A percentile compares a stretch with the other conserved stretches of the same genome.
Evolutionary conservation across 352 stramenopile species (phyloP).

Genomic region (Phytophthora kernoviae): DNA sequence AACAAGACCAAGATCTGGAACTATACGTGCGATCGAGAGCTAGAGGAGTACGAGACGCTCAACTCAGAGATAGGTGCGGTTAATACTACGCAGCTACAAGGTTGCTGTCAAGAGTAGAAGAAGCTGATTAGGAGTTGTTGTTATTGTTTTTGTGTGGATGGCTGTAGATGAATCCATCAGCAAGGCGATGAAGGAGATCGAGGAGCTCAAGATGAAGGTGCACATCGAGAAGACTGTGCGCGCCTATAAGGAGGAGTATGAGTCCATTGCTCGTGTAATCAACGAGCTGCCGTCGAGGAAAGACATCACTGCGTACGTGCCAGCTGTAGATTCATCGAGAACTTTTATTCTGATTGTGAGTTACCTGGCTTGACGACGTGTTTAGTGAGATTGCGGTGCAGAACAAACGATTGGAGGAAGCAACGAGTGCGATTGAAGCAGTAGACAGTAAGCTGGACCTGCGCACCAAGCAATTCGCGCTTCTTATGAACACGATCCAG

Average conservation of each 20-base stretch:
- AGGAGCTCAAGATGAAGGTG: constrained; percentile 78
- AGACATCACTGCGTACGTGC: constrained; percentile 54
- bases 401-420: constrained; percentile 63
- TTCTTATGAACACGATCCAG: constrained; percentile 86
- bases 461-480: constrained; percentile 78
- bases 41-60: constrained; percentile 82
- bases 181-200: constrained; percentile 72
- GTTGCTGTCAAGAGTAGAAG: neutral
- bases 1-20: constrained; percentile 83
- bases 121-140: constrained; percentile 4
- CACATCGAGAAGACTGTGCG: constrained; percentile 76
- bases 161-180: constrained; percentile 64
- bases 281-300: constrained; percentile 78
- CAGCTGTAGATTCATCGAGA: too few relatives aligned
- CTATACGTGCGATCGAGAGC: constrained; percentile 81
- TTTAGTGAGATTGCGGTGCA: constrained; percentile 59
- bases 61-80: constrained; percentile 72
- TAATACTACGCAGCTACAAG: constrained; percentile 3
- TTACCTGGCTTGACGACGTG: neutral
- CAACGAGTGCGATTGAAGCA: constrained; percentile 50
- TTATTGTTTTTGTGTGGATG: too few relatives aligned
- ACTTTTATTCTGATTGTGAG: neutral
- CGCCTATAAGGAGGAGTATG: constrained; percentile 90
- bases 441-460: constrained; percentile 72
- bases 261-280: constrained; percentile 81